Percentiles rank a stretch among this genome's conserved stretches.
phyloP scores from a whole-genome alignment of 108 stramenopile species.

The Nannochloropsis gaditana region DNA sequence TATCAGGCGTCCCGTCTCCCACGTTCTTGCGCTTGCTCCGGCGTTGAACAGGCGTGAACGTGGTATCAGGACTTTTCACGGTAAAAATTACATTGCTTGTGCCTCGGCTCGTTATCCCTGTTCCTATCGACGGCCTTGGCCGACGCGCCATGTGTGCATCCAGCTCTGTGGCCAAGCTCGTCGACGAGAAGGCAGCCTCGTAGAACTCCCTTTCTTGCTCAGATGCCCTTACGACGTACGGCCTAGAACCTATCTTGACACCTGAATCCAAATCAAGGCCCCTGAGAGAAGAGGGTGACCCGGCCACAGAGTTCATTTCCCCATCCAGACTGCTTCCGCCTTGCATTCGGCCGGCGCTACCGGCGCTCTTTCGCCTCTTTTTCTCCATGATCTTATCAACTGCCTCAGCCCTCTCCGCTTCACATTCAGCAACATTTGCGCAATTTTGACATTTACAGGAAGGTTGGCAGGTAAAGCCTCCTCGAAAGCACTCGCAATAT shows the following conservation, averaged over 20 bases:
- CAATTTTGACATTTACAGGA: constrained; percentile 21
- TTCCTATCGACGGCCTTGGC: too few relatives aligned
- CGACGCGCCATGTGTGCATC: too few relatives aligned
- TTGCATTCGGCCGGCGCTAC: neutral
- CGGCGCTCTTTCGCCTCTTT: neutral
- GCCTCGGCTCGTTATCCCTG: too few relatives aligned
- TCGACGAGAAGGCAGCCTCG: too few relatives aligned
- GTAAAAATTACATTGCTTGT: neutral
- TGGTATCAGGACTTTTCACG: neutral
- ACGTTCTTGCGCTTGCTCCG: neutral
- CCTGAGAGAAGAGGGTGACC: too few relatives aligned
- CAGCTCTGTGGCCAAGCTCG: too few relatives aligned
- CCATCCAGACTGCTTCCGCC: too few relatives aligned
- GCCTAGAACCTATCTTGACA: too few relatives aligned
- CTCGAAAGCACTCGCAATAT: constrained; percentile 25
- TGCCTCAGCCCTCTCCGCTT: neutral
- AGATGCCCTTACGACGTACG: too few relatives aligned
- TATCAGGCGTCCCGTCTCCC: neutral
- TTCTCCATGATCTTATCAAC: neutral
- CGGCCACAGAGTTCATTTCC: too few relatives aligned
- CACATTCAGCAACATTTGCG: neutral
- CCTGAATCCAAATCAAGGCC: too few relatives aligned
- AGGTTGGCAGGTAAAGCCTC: neutral
- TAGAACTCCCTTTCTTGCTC: too few relatives aligned
- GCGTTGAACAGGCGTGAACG: neutral